These are phyloP conservation scores for Musa troglodytarum DNA, from an alignment of 176 grass and related monocot genomes.

Conservation along the genomic window DNA sequence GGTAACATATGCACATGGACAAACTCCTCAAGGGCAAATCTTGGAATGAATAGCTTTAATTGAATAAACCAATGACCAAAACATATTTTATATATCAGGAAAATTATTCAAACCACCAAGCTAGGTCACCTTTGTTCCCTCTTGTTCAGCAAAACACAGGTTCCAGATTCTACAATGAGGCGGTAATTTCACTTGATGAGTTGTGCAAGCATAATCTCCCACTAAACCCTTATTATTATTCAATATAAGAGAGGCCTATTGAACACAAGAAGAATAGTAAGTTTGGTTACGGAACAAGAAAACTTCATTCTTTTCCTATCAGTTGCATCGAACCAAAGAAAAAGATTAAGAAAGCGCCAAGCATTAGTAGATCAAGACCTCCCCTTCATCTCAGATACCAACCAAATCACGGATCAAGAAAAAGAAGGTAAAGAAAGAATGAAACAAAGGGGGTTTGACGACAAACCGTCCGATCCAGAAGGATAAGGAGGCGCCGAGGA, in stretches of 20 bases:
- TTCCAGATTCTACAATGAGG: neutral
- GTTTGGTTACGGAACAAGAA: no score
- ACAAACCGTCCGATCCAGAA: slow-evolving; percentile 95
- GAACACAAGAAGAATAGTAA: no score
- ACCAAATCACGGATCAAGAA: neutral
- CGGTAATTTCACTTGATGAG: no score
- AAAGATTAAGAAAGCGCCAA: no score
- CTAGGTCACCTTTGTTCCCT: neutral
- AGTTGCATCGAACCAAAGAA: no score
- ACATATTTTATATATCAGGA: neutral
- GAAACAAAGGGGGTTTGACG: neutral
- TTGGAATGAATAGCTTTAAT: neutral
- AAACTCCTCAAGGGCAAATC: neutral
- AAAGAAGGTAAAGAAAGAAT: neutral
- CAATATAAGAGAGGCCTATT: no score
- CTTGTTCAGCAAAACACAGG: neutral
- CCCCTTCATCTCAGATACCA: neutral
- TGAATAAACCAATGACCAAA: neutral
- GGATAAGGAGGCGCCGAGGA: slow-evolving; percentile 86
- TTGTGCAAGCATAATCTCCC: neutral
- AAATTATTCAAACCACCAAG: neutral
- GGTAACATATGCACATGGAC: neutral
- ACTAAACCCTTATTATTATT: neutral
- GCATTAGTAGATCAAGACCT: neutral
- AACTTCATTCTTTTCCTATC: no score